Evolutionary conservation across 495 filamentous ascomycete genomes (phyloP).

Genomic region (Lasiosphaeria ovina): DNA sequence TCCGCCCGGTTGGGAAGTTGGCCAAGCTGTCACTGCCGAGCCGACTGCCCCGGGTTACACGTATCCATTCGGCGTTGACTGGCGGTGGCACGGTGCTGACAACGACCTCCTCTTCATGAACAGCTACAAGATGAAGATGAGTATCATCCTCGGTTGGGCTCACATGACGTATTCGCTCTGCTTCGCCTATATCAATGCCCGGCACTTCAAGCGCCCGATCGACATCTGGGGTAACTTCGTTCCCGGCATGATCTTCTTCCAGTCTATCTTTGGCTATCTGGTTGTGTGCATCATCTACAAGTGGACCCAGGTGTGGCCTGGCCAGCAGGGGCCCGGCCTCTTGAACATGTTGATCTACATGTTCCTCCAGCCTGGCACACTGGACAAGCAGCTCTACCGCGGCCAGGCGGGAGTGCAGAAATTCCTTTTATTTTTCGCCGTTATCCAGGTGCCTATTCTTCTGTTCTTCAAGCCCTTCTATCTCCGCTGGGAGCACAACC

Average conservation of each 20-base stretch:
- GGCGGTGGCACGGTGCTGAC: slow-evolving; percentile 93
- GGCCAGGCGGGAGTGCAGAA: slow-evolving; percentile 76
- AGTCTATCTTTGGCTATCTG: slow-evolving; percentile 96
- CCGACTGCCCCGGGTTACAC: slow-evolving; percentile 64
- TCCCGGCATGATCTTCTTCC: slow-evolving; percentile 98
- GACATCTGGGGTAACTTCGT: slow-evolving; percentile 97
- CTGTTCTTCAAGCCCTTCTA: slow-evolving; percentile 95
- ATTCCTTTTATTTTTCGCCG: slow-evolving; percentile 75
- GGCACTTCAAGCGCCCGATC: slow-evolving; percentile 88
- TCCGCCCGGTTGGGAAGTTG: slow-evolving; percentile 63
- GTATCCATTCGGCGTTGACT: slow-evolving; percentile 95
- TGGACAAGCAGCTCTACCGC: slow-evolving; percentile 68
- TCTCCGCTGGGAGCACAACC: slow-evolving; percentile 88
- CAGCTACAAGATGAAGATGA: slow-evolving; percentile 99
- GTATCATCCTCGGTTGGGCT: slow-evolving; percentile 90
- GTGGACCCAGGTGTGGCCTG: slow-evolving; percentile 61
- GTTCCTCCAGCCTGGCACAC: slow-evolving; percentile 83
- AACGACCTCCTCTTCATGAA: slow-evolving; percentile 93
- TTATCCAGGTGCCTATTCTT: slow-evolving; percentile 83
- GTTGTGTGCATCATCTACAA: slow-evolving; percentile 94
- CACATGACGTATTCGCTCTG: slow-evolving; percentile 99
- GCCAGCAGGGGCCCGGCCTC: slow-evolving; percentile 72
- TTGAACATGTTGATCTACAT: slow-evolving; percentile 99
- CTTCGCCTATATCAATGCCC: slow-evolving; percentile 88
- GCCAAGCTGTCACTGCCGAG: slow-evolving; percentile 57